A percentile compares a stretch with the other conserved stretches of the same genome.
Conservation (phyloP, 345 rosid genomes). For the Arabidopsis thaliana region TAIR10.1 NC_003076.8:14619001-14619500, state of each 20-base stretch:
- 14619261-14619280: slow-evolving; percentile 91
- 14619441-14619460: slow-evolving; percentile 73
- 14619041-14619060: slow-evolving; percentile 21
- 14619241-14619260: slow-evolving; percentile 70
- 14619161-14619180: slow-evolving; percentile 69
- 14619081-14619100: slow-evolving; percentile 43
- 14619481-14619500: neutral
- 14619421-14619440: slow-evolving; percentile 92
- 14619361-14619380: slow-evolving; percentile 63
- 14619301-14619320: slow-evolving; percentile 55
- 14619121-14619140: slow-evolving; percentile 68
- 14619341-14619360: slow-evolving; percentile 56
- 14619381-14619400: slow-evolving; percentile 79
- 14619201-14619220: slow-evolving; percentile 98
- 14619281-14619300: slow-evolving; percentile 67
- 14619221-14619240: slow-evolving; percentile 75
- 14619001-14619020: neutral
- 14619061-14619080: slow-evolving; percentile 18
- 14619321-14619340: slow-evolving; percentile 47
- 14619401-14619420: slow-evolving; percentile 84
- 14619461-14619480: slow-evolving; percentile 5
- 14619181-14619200: slow-evolving; percentile 86
- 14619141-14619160: slow-evolving; percentile 89
- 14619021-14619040: slow-evolving; percentile 21
- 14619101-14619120: slow-evolving; percentile 88